Base-by-base conservation (phyloP, 2,329 filamentous ascomycete genomes). In the Elsinoe fawcettii region DNA sequence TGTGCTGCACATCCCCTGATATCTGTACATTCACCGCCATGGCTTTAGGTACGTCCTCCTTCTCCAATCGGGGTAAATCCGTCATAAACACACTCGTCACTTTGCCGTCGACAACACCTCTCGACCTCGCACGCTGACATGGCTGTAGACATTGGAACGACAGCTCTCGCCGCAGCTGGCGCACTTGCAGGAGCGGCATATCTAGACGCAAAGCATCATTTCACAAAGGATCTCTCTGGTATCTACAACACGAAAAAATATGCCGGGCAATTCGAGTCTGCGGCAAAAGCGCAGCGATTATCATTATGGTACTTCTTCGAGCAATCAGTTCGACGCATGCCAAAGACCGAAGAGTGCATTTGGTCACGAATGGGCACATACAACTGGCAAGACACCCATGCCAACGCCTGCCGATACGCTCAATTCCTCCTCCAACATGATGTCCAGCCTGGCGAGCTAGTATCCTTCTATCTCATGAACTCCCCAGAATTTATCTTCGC, bases 271-370 rank as follows among this genome's bases (percentile, higher is more conserved):
- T 75, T 77, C 55, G 69, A 70, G 4, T 73, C 18, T 56, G 49
- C 53, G 59, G 80, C 74, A 20, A 71, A 75, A 55, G 73, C 78
- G 43, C 79, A 80, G 11, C 75, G 78, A 20, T 63, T 77, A 6
- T 87, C 81, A 20, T 73, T 82, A 1, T 90, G 85, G 77, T 87
- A 87, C 68, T 71, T 80, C 57, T 83, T 90, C 65, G 80, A 84
- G 65, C 72, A 77, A 11, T 71, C 78, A 6, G 60, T 55, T 12
- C 73, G 76, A 43, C 60, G 60, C 20, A 60, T 61, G 36, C 60
- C 64, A 57, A 55, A 62, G 20, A 44, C 54, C 56, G 75, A 77
- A 44, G 75, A 80, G 58, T 82, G 81, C 62, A 77, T 90, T 63
- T 90, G 87, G 87, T 85, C 83, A 37, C 80, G 83, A 9, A 74